phyloP scores from a whole-genome alignment of 1,139 yeast genomes.

The Nematodospora anomalae region DNA sequence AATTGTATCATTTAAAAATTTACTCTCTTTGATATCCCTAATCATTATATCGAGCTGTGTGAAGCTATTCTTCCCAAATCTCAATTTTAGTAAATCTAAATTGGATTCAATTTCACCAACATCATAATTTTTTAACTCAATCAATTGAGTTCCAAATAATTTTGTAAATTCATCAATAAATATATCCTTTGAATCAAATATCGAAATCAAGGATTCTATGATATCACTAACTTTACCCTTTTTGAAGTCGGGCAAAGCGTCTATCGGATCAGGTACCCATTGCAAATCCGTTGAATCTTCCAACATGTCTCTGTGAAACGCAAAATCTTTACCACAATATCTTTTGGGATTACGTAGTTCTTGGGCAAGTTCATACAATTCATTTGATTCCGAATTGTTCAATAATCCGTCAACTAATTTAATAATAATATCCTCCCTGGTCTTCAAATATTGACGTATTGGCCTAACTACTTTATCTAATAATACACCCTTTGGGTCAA shows the following conservation, averaged over 20 bases:
- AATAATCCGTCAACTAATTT: slow-evolving; percentile 73
- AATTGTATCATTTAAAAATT: slow-evolving; percentile 11
- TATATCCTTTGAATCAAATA: slow-evolving; percentile 75
- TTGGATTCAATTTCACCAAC: slow-evolving; percentile 41
- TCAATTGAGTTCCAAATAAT: slow-evolving; percentile 62
- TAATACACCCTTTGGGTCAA: slow-evolving; percentile 89
- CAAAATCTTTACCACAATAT: slow-evolving; percentile 11
- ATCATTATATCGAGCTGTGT: slow-evolving; percentile 82
- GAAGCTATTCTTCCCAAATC: slow-evolving; percentile 69
- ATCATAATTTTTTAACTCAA: slow-evolving; percentile 48
- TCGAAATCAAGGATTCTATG: slow-evolving; percentile 68
- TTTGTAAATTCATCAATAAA: slow-evolving; percentile 71
- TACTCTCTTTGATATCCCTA: slow-evolving; percentile 64
- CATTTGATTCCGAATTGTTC: slow-evolving; percentile 44
- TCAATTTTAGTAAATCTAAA: slow-evolving; percentile 54
- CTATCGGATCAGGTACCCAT: slow-evolving; percentile 94
- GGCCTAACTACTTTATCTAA: slow-evolving; percentile 78
- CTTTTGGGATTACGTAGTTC: slow-evolving; percentile 37
- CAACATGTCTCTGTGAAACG: slow-evolving; percentile 12
- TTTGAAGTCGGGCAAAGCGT: slow-evolving; percentile 83
- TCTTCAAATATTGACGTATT: slow-evolving; percentile 63
- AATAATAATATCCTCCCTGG: slow-evolving; percentile 70
- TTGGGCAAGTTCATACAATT: slow-evolving; percentile 50
- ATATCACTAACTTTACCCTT: slow-evolving; percentile 65
- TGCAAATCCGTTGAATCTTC: slow-evolving; percentile 49